These are phyloP conservation scores for Oxytropis ochrocephala DNA, from an alignment of 306 rosid species.

Conservation along the genomic window DNA sequence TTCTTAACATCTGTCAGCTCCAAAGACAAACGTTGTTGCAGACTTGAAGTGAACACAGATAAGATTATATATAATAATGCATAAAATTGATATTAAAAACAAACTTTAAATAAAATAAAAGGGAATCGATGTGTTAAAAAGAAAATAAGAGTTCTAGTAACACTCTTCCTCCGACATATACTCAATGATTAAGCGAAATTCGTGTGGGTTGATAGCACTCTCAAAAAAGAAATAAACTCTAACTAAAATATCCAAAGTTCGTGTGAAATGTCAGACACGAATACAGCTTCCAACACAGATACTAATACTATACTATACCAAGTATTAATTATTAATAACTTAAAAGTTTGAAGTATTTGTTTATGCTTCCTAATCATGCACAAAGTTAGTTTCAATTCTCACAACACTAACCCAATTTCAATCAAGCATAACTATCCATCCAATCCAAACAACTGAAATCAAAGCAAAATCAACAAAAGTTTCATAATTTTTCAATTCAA, in stretches of 20 bases:
- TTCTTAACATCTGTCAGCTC: not conserved
- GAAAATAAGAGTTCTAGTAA: too few species aligned
- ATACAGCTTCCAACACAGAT: not conserved
- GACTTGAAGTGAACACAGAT: not conserved
- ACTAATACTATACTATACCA: too few species aligned
- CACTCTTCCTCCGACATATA: too few species aligned
- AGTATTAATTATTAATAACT: not conserved
- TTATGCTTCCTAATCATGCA: not conserved
- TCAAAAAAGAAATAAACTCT: not conserved
- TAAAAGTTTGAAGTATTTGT: not conserved
- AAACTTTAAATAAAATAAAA: not conserved
- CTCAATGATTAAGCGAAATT: too few species aligned
- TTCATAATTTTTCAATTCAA: not conserved
- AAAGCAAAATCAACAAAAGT: not conserved
- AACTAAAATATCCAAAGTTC: not conserved
- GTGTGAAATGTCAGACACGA: not conserved
- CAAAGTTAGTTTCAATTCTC: not conserved
- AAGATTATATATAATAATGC: not conserved
- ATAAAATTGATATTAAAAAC: not conserved
- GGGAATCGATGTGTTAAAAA: not conserved
- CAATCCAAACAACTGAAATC: not conserved
- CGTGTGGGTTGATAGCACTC: too few species aligned
- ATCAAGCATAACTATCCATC: not conserved
- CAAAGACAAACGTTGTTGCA: not conserved
- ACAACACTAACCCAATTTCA: conserved; percentile 1